These are phyloP conservation scores for Fagus sylvatica DNA, from an alignment of 306 rosid genomes.

Conservation along the genomic window DNA sequence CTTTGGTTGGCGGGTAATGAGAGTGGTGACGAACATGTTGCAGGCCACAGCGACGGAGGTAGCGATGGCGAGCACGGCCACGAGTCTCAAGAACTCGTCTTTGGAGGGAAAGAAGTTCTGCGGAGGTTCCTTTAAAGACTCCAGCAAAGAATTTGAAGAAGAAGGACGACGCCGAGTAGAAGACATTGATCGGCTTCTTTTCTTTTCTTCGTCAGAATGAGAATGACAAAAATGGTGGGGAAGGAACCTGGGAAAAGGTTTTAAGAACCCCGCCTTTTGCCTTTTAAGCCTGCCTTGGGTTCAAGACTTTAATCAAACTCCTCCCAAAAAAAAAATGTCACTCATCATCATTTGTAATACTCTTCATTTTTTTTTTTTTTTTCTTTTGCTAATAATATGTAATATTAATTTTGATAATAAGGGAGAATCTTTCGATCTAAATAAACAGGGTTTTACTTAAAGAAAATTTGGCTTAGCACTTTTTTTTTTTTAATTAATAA, in stretches of 20 bases:
- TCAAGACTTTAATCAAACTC: too few species aligned
- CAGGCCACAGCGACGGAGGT: conserved; percentile 47
- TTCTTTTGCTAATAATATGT: too few species aligned
- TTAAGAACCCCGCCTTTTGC: too few species aligned
- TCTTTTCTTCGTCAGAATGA: not conserved
- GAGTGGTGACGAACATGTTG: conserved; percentile 44
- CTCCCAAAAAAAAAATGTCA: too few species aligned
- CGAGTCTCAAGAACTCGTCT: conserved; percentile 49
- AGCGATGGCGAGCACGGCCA: conserved; percentile 55
- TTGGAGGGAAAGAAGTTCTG: conserved; percentile 59
- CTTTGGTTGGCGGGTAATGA: conserved; percentile 33
- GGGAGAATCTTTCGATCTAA: too few species aligned
- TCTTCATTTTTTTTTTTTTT: too few species aligned
- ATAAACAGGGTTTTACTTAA: too few species aligned
- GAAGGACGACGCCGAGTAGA: conserved; percentile 17
- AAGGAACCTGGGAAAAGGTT: not conserved
- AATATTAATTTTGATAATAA: too few species aligned
- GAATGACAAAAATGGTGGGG: not conserved
- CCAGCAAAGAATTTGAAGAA: conserved; percentile 20
- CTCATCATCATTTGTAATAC: too few species aligned
- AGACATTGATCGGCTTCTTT: conserved; percentile 18
- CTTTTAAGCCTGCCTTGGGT: too few species aligned
- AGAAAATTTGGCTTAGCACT: too few species aligned
- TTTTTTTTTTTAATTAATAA: too few species aligned
- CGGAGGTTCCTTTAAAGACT: conserved; percentile 63